Evolutionary conservation across 2,329 filamentous ascomycete genomes (phyloP).

Genomic region (Tolypocladium paradoxum): DNA sequence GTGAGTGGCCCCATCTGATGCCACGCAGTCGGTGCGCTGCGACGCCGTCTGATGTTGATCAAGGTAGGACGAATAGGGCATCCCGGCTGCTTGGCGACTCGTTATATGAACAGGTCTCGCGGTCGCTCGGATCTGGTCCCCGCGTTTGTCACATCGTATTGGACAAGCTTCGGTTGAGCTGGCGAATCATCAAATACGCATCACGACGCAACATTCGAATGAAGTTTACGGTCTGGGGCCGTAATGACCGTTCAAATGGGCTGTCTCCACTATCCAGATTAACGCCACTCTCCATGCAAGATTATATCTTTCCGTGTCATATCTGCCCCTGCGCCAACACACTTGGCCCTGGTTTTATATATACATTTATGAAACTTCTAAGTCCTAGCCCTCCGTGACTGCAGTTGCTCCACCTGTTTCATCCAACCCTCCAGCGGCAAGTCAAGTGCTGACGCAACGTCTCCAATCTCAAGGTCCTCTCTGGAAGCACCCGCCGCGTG

Average conservation of each 20-base stretch:
- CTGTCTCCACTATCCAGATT: not conserved
- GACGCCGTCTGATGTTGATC: not conserved
- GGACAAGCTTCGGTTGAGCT: not conserved
- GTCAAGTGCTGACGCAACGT: not conserved
- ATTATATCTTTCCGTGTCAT: not conserved
- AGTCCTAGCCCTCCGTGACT: not conserved
- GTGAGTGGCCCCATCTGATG: not conserved
- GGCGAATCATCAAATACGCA: not conserved
- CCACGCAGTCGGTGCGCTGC: not conserved
- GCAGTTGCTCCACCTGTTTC: not conserved
- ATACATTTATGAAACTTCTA: not conserved
- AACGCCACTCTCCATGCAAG: not conserved
- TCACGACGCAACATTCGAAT: not conserved
- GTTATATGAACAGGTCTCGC: too few relatives aligned
- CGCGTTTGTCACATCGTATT: not conserved
- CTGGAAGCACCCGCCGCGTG: not conserved
- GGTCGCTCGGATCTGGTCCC: not conserved
- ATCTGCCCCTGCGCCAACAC: not conserved
- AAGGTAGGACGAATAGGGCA: not conserved
- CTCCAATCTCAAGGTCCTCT: not conserved
- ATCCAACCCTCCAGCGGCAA: slow-evolving; percentile 4
- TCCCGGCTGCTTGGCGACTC: not conserved
- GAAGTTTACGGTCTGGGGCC: not conserved
- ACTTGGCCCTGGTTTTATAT: too few relatives aligned
- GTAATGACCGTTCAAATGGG: not conserved